Base-by-base conservation (phyloP, 306 rosid genomes). In the Trifolium subterraneum region DNA sequence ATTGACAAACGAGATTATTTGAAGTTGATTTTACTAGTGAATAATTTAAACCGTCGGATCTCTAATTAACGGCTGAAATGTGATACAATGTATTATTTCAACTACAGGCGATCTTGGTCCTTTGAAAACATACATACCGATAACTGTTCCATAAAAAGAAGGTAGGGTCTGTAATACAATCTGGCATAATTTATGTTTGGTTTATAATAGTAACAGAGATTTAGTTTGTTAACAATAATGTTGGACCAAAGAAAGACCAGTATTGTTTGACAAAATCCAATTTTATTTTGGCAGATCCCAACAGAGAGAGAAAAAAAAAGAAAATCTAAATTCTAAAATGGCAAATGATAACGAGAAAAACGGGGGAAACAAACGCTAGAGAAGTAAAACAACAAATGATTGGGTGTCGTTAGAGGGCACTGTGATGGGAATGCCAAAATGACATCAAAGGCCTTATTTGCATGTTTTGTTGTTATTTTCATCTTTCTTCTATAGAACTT, bases 391-490 rank as follows among this genome's bases (percentile, higher is more conserved):
- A 71, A n/a, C 45, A 9, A 35, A 18, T 64, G 64, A 59, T 73
- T 73, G 29, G 79, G 35, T 58, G 74, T 64, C 31, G 54, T 62
- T 38, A 1, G 48, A 33, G 22, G 51, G 7, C n/a, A 66, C 10
- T 39, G 27, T 11, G 35, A 23, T 5, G 56, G 27, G 27, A 12
- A 16, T 7, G 19, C 10, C 10, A 20, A 58, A 39, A 41, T 18
- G 33, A 62, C 69, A 61, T 36, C 59, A 61, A 63, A 67, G 16
- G 16, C 60, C 62, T 19, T 76, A 44, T 76, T 76, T 66, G 5
- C 80, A 50, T 76, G 4, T 50, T 14, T n/a, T n/a, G 27, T n/a
- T n/a, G 27, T 20, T 38, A 15, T 36, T 19, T 54, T 5, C 13
- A 2, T 63, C 7, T 20, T 3, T 14, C 62, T 41, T 35, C 18